A percentile compares a stretch with the other conserved stretches of the same genome.
Conservation (phyloP, 805 yeast species). For the Grigorovia jiainica region DNA sequence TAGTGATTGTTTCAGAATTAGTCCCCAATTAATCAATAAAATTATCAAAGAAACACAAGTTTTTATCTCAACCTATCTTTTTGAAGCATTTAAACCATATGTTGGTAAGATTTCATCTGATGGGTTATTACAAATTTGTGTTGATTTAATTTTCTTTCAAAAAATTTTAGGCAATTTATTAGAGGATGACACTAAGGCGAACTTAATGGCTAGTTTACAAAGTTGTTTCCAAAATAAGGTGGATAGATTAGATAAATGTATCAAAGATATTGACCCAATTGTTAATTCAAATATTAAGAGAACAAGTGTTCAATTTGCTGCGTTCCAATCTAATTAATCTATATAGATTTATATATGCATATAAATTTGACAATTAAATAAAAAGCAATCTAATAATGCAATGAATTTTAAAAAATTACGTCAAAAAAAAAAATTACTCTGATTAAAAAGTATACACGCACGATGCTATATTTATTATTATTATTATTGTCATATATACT, state of each 20-base stretch:
- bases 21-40: constrained; percentile 36
- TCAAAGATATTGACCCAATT: constrained; percentile 24
- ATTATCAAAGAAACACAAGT: constrained; percentile 38
- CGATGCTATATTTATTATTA: too few species aligned
- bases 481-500: neutral
- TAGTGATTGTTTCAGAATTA: constrained; percentile 40
- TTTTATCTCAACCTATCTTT: constrained; percentile 28
- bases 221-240: constrained; percentile 26
- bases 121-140: constrained; percentile 41
- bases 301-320: constrained; percentile 27
- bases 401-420: too few species aligned
- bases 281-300: constrained; percentile 23
- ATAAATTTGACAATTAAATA: neutral
- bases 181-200: constrained; percentile 25
- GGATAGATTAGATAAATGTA: constrained; percentile 17
- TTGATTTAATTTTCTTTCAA: constrained; percentile 46
- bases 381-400: neutral
- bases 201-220: constrained; percentile 23
- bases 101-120: constrained; percentile 37
- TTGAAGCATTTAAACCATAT: constrained; percentile 34
- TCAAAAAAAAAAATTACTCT: too few species aligned
- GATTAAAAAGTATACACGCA: too few species aligned
- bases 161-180: constrained; percentile 20
- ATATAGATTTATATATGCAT: neutral
- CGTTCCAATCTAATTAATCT: constrained; percentile 14